A percentile compares a stretch with the other conserved stretches of the same genome.
These are phyloP conservation scores for Russula emetica DNA, from an alignment of 768 basidiomycete species.

Conservation along the genomic window DNA sequence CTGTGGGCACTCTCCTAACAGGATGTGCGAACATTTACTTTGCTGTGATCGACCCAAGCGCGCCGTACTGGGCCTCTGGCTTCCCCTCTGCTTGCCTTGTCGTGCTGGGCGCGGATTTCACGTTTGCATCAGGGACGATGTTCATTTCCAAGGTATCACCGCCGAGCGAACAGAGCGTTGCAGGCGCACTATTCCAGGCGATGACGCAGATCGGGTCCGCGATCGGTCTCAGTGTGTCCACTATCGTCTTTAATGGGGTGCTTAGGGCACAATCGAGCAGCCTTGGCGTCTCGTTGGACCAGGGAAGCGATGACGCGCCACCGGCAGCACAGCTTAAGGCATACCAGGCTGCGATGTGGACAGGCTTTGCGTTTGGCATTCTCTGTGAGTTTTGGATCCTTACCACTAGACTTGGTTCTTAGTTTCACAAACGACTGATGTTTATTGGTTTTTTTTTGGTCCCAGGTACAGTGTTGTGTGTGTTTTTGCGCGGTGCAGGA, in stretches of 20 bases:
- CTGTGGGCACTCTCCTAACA: constrained; percentile 55
- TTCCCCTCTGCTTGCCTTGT: constrained; percentile 63
- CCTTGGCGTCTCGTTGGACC: constrained; percentile 35
- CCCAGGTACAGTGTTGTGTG: constrained; percentile 19
- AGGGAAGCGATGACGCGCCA: constrained; percentile 34
- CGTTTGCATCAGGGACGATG: constrained; percentile 66
- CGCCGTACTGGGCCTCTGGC: constrained; percentile 68
- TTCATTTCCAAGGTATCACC: constrained; percentile 66
- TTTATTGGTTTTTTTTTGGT: background rate
- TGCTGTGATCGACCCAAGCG: constrained; percentile 55
- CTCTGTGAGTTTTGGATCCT: constrained; percentile 42
- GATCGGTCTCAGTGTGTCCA: constrained; percentile 66
- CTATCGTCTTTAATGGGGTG: constrained; percentile 64
- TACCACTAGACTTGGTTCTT: background rate
- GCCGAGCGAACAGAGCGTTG: constrained; percentile 70
- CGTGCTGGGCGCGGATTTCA: constrained; percentile 76
- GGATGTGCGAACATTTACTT: constrained; percentile 57
- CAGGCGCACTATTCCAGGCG: constrained; percentile 74
- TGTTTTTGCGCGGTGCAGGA: constrained; percentile 39
- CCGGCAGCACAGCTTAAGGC: constrained; percentile 42
- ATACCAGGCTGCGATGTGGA: constrained; percentile 66
- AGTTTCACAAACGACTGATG: background rate
- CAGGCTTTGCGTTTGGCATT: constrained; percentile 55
- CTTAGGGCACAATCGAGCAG: constrained; percentile 34
- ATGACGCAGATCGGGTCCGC: constrained; percentile 74